Base-by-base conservation (phyloP, 352 stramenopile genomes). In the Globisporangium megalacanthum region DNA sequence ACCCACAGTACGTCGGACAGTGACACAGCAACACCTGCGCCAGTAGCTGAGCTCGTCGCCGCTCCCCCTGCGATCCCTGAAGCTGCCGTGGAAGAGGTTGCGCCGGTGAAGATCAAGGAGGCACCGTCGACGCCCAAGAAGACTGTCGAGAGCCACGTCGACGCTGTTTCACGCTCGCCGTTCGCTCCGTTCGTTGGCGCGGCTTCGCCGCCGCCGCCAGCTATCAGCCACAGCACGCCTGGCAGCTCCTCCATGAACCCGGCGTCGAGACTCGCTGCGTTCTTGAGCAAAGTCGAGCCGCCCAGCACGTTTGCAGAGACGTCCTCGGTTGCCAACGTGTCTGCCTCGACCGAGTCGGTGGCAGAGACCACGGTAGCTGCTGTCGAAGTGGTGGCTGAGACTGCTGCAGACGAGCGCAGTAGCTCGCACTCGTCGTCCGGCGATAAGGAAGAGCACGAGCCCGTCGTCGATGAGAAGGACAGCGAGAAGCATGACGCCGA, bases 211-310 rank as follows among this genome's bases (percentile, higher is more conserved):
- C 22, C 39, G 20, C 47, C 50, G 11, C 33, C 52, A 6, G 7
- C 44, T 14, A 7, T 50, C 17, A 50, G 20, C 9, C 55, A 47
- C 25, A 58, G 60, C 11, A 65, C 58, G 29, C 53, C 61, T 15
- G 41, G 49, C 31, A 19, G 19, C 11, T 50, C 55, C 15, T 31
- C 44, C 46, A 15, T 49, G 1, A 47, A 49, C 22, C 41, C 57
- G 6, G 35, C 58, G 55, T 86, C 78, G 6, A 85, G 80, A 53
- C 61, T 91, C 1, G 73, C 80, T 4, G 75, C 75, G 7, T 91
- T 91, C 56, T 49, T 91, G 41, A 91, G 56, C 58, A 84, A 68
- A 10, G 80, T 91, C 2, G 72, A 85, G 36, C 61, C 65, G 9
- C 13, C 56, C 9, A 68, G 47, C 13, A 50, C 50, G 14, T 25